Evolutionary conservation across 2,329 filamentous ascomycete genomes (phyloP), one percentile per base, ranked within the genome.

Genomic region (Aureobasidium lini): DNA sequence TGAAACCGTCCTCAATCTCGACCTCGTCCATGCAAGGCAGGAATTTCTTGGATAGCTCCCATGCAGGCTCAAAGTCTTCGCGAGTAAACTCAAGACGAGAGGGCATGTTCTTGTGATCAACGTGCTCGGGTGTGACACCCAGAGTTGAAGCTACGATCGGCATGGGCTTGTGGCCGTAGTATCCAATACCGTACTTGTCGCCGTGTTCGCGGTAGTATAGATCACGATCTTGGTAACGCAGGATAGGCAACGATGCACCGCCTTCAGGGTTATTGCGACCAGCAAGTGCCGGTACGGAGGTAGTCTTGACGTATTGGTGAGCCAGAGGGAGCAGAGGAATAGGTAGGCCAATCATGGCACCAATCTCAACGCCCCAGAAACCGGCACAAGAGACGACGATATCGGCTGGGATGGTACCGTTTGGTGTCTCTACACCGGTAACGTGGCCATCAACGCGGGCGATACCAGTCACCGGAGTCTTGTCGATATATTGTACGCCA

Each of bases 161-260:
- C 75, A 86, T 82, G 0, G 84, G 83, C 1, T 77, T 76, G 68
- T 86, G 84, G 9, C 82, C 83, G 64, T 86, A 86, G 66, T 80
- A 86, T 7, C 84, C 84, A 62, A 86, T 86, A 8, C 84, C 84
- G 60, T 78, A 80, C 50, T 80, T 79, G 23, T 84, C 82, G 4
- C 84, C 84, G 62, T 86, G 84, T 66, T 86, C 83, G 8, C 84
- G 80, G 65, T 84, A 86, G 69, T 86, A 86, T 1, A 86, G 75
- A 61, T 86, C 82, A 57, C 82, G 77, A 62, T 86, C 84, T 64
- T 86, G 84, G 63, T 86, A 77, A 2, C 84, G 78, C 1, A 86
- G 70, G 23, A 86, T 86, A 0, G 84, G 84, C 0, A 84, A 70
- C 1, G 64, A 71, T 0, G 82, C 83, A 5, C 78, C 79, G 61